These are phyloP conservation scores for Massariosphaeria phaeospora DNA, from an alignment of 495 filamentous ascomycete species.

Conservation along the genomic window DNA sequence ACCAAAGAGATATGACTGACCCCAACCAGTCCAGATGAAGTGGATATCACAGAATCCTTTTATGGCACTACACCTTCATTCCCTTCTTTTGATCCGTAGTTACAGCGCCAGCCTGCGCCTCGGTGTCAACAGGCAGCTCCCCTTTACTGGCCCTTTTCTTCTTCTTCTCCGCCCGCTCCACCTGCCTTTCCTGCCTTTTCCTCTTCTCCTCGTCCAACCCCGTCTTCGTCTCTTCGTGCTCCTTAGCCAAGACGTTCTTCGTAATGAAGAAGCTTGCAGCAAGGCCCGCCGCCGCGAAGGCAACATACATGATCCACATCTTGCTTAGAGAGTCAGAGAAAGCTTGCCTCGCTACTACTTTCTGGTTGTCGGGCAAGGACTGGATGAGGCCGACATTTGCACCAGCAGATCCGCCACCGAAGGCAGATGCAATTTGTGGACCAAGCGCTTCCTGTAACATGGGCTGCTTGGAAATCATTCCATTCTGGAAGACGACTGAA, in stretches of 20 bases:
- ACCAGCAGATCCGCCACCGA: slow-evolving; percentile 44
- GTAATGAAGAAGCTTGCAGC: slow-evolving; percentile 40
- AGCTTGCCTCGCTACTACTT: slow-evolving; percentile 36
- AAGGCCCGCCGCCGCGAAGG: slow-evolving; percentile 40
- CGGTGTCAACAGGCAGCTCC: slow-evolving; percentile 3
- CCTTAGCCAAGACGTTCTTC: slow-evolving; percentile 34
- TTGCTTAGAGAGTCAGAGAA: slow-evolving; percentile 43
- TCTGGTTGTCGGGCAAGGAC: slow-evolving; percentile 36
- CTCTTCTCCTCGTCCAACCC: slow-evolving; percentile 40
- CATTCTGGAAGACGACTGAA: slow-evolving; percentile 73
- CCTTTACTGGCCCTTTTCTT: slow-evolving; percentile 14
- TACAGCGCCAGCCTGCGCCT: neutral
- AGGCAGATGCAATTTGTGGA: slow-evolving; percentile 34
- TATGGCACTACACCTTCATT: neutral
- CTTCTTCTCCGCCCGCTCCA: slow-evolving; percentile 32
- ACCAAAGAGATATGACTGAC: too few relatives aligned
- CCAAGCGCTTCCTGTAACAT: slow-evolving; percentile 29
- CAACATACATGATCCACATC: slow-evolving; percentile 50
- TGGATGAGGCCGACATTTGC: slow-evolving; percentile 45
- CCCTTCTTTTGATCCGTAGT: neutral
- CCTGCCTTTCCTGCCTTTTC: slow-evolving; percentile 26
- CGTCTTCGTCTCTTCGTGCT: slow-evolving; percentile 43
- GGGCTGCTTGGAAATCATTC: slow-evolving; percentile 33
- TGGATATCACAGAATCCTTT: neutral
- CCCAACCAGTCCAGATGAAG: too few relatives aligned